These are phyloP conservation scores for Neofusicoccum laricinum DNA, from an alignment of 2,329 filamentous ascomycete species.

Conservation along the genomic window DNA sequence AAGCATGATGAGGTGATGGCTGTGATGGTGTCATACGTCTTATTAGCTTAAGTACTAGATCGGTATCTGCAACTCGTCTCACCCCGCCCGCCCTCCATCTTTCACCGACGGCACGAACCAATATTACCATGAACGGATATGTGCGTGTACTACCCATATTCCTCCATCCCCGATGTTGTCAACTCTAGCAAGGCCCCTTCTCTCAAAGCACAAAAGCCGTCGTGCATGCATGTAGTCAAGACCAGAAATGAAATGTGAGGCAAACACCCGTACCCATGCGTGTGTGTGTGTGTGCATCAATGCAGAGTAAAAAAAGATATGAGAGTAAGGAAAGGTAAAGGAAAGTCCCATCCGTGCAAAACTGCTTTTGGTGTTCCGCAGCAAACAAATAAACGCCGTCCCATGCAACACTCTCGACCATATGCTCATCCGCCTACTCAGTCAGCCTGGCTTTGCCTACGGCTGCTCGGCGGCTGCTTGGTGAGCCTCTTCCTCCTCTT, in stretches of 20 bases:
- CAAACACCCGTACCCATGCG: background rate
- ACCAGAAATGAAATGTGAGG: no score
- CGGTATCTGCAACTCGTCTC: background rate
- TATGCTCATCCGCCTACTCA: background rate
- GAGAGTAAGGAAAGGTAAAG: background rate
- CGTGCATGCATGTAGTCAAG: no score
- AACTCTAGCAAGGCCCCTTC: no score
- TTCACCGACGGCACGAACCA: no score
- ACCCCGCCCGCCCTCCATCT: no score
- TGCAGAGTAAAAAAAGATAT: background rate
- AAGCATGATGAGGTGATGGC: no score
- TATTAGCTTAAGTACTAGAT: background rate
- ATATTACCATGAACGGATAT: no score
- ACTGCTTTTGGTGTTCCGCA: background rate
- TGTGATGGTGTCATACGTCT: background rate
- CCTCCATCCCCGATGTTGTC: no score
- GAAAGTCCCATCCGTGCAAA: background rate
- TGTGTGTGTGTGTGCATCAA: background rate
- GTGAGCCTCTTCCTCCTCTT: slow-evolving; percentile 32
- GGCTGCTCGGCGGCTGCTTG: slow-evolving; percentile 24
- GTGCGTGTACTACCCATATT: no score
- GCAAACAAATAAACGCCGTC: slow-evolving; percentile 3
- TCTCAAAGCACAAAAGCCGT: no score
- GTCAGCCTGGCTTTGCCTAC: background rate
- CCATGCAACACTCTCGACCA: background rate